A percentile compares a stretch with the other conserved stretches of the same genome.
Evolutionary conservation across 305 asterid species (phyloP).

Genomic region (Galium porrigens): DNA sequence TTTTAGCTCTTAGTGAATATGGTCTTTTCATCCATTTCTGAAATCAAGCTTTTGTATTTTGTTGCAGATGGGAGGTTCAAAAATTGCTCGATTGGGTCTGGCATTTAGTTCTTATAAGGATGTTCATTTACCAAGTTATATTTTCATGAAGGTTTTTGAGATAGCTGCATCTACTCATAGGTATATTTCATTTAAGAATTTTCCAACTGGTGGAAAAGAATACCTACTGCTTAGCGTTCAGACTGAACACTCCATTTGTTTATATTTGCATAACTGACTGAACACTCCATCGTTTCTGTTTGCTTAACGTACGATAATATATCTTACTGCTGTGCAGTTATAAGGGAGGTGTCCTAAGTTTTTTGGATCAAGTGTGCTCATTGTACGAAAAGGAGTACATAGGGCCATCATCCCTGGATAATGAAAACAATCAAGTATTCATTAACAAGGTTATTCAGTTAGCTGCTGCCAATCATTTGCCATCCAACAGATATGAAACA

Average conservation of each 20-base stretch:
- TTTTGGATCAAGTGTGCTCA: constrained; percentile 72
- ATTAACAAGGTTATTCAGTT: constrained; percentile 51
- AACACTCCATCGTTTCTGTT: constrained; percentile 4
- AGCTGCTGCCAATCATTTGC: constrained; percentile 69
- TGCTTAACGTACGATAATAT: not conserved
- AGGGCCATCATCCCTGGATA: constrained; percentile 27
- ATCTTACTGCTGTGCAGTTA: constrained; percentile 41
- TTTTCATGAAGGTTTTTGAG: constrained; percentile 56
- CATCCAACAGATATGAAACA: constrained; percentile 52
- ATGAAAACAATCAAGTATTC: constrained; percentile 43
- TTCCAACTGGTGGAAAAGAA: not conserved
- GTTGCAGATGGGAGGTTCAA: constrained; percentile 70
- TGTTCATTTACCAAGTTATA: constrained; percentile 39
- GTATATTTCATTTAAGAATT: constrained; percentile 21
- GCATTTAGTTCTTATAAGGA: constrained; percentile 46
- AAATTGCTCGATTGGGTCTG: constrained; percentile 67
- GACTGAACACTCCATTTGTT: not conserved
- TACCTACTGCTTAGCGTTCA: not conserved
- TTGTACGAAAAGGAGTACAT: constrained; percentile 51
- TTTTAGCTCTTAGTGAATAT: not conserved
- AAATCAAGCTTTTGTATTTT: constrained; percentile 16
- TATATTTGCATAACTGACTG: not conserved
- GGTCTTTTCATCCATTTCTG: not conserved
- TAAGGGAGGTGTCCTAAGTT: constrained; percentile 59
- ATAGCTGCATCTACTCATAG: constrained; percentile 60